Evolutionary conservation across 2,329 filamentous ascomycete genomes (phyloP), one percentile per base, ranked within the genome.

Genomic region (Aureobasidium sp.): DNA sequence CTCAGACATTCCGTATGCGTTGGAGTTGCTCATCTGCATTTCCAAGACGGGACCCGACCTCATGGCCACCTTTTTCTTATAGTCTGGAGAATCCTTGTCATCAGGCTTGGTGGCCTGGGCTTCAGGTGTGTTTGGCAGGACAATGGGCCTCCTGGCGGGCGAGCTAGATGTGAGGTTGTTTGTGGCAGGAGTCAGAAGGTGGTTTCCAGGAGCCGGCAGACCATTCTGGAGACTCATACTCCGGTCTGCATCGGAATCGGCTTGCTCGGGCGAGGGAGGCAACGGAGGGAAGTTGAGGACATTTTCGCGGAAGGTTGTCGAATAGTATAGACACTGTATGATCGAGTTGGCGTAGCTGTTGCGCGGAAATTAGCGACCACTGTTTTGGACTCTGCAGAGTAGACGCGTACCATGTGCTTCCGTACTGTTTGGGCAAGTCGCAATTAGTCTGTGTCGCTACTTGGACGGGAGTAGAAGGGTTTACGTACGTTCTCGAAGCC

Each of bases 341-440:
- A 99, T 96, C 15, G 94, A 99, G 77, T 99, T 99, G 79, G 91
- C 96, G 77, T 99, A 99, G 75, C 93, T 97, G 76, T 59, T 48
- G 17, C 12, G 31, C 59, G 34, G 9, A 39, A 7, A 27, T 61
- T 41, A 63, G 53, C 52, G 34, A 31, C 2, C 5, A 34, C 47
- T n/a, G 20, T 2, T 25, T 63, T 8, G 51, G 41, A 12, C 22
- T n/a, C 15, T 61, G 29, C 48, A 20, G 39, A n/a, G 44, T 14
- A 51, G 47, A 45, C 42, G 68, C 78, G 72, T 88, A 96, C 92
- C 93, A 97, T 74, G 93, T 97, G 73, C 96, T 97, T 72, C 93
- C 93, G 78, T 96, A 97, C 91, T 97, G 75, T 59, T 66, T 51
- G 60, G 31, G 8, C 34, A 3, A 47, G 41, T 39, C 31, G 44